Conservation (phyloP, 305 asterid genomes). For the Solanum hybrid region DNA sequence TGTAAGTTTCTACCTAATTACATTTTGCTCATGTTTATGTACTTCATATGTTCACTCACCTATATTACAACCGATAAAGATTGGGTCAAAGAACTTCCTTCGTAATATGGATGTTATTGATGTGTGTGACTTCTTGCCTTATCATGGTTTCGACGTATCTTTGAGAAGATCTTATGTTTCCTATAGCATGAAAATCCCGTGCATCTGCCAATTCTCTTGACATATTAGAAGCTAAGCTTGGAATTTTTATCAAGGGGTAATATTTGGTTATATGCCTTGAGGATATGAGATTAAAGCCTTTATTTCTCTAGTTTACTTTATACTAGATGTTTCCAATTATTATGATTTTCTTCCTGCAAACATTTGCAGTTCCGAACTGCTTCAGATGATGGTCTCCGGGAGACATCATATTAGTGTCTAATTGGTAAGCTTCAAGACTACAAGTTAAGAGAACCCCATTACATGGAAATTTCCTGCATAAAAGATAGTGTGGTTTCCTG, state of each 20-base stretch:
- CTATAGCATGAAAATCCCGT: not conserved
- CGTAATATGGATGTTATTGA: not conserved
- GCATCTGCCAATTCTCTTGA: slow-evolving; percentile 4
- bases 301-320: not conserved
- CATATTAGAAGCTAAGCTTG: slow-evolving; percentile 22
- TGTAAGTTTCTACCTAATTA: not conserved
- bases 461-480: too few species aligned
- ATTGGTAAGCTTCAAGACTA: not conserved
- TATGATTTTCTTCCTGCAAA: not conserved
- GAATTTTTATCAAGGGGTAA: slow-evolving; percentile 18
- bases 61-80: not conserved
- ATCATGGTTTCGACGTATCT: not conserved
- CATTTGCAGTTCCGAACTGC: not conserved
- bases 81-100: not conserved
- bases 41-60: not conserved
- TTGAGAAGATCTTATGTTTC: not conserved
- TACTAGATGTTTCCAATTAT: not conserved
- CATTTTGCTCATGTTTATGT: not conserved
- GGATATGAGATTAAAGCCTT: slow-evolving; percentile 31
- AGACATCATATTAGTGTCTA: not conserved
- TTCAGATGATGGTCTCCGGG: not conserved
- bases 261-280: slow-evolving; percentile 36
- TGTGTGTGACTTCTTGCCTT: not conserved
- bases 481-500: too few species aligned
- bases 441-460: not conserved